Base-by-base conservation (phyloP, 176 grass and related monocot species). In the Lolium multiflorum region DNA sequence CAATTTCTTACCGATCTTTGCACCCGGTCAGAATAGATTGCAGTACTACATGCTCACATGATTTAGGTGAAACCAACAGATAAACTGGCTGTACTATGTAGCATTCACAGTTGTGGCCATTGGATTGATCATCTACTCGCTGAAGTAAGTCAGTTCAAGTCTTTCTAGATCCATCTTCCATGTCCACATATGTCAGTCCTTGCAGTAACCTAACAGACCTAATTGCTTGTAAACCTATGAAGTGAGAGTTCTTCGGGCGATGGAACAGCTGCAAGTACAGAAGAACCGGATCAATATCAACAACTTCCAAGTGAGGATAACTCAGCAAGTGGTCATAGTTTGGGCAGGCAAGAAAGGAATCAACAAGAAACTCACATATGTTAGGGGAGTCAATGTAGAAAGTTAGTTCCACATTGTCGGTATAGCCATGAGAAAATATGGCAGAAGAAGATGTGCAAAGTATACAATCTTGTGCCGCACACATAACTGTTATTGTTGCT, bases 51-150 rank as follows among this genome's bases (percentile, higher is more conserved):
- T 39, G 51, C 71, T 89, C 47, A 89, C 65, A 86, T 75, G 61
- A 24, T 74, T 68, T 57, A 74, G 39, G 43, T 52, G 7, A 11
- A 90, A 82, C 18, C 11, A 50, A 65, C 84, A 87, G 81, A 89
- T 90, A 84, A 84, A 93, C 20, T 81, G 88, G 91, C 31, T 93
- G 41, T 93, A 84, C 84, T 87, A 93, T 77, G 13, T 90, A 84
- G 91, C 88, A 47, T 90, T 93, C 22, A 38, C 77, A 69, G 50
- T 93, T 76, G 91, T 93, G 47, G 69, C 81, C 68, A 78, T 84
- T 57, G 88, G 88, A 81, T 77, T 93, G 63, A 78, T 88, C 62
- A 79, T 91, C 81, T 88, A 93, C 62, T 93, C 91, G 5, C 17
- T 79, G 35, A 85, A 81, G 91, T 93, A 88, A 81, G 84, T 68